A percentile compares a stretch with the other conserved stretches of the same genome.
Conservation (phyloP, 495 filamentous ascomycete genomes). For the Pyrenopolyporus hunteri region DNA sequence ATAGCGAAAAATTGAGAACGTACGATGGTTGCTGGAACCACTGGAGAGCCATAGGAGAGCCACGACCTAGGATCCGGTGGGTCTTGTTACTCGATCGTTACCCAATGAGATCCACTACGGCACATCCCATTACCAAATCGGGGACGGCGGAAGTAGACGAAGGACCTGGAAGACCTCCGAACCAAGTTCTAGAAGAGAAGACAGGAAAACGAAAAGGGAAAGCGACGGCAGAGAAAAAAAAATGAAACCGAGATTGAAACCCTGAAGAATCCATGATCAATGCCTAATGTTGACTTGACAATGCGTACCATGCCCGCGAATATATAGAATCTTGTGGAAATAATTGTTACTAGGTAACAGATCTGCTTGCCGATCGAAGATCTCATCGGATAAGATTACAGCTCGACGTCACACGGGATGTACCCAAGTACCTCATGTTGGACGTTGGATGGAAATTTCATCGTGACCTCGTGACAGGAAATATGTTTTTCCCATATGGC, state of each 20-base stretch:
- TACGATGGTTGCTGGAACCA: conserved; percentile 29
- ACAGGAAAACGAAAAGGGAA: conserved; percentile 12
- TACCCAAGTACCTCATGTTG: too few relatives aligned
- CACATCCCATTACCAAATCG: conserved; percentile 27
- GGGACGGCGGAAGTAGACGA: conserved; percentile 14
- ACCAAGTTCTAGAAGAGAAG: conserved; percentile 17
- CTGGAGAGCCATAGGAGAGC: conserved; percentile 16
- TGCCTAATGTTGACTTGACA: too few relatives aligned
- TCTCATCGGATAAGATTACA: too few relatives aligned
- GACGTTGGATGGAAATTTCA: too few relatives aligned
- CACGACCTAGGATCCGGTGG: conserved; percentile 30
- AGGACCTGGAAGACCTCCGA: conserved; percentile 19
- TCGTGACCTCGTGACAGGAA: conserved; percentile 8
- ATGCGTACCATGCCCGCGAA: too few relatives aligned
- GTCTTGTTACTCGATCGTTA: conserved; percentile 41
- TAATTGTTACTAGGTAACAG: too few relatives aligned
- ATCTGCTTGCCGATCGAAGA: too few relatives aligned
- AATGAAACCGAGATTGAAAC: background rate
- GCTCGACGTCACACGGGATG: too few relatives aligned
- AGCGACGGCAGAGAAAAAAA: conserved; percentile 2
- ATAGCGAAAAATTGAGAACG: conserved; percentile 38
- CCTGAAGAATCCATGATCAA: conserved; percentile 1
- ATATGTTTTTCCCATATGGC: conserved; percentile 13
- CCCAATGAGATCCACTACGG: conserved; percentile 41
- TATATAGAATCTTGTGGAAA: too few relatives aligned